phyloP scores from a whole-genome alignment of 2,329 filamentous ascomycete genomes.

The Penicillium aurantiogriseum region DNA sequence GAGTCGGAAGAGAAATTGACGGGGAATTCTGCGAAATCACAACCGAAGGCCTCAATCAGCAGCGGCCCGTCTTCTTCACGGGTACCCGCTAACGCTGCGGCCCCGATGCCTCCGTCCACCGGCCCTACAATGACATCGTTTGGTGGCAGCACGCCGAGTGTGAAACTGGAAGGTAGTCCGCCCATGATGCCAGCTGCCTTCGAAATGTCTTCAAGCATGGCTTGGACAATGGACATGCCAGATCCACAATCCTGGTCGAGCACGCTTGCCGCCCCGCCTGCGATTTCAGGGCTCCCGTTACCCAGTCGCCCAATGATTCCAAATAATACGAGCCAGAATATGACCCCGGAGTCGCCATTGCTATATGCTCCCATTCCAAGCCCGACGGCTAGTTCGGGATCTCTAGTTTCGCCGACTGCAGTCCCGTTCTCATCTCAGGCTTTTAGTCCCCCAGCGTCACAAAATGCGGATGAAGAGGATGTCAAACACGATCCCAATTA shows the following conservation, averaged over 20 bases:
- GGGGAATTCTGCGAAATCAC: slow-evolving; percentile 17
- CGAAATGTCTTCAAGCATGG: slow-evolving; percentile 16
- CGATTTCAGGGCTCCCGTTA: slow-evolving; percentile 24
- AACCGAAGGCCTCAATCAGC: slow-evolving; percentile 7
- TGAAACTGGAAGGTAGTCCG: slow-evolving; percentile 10
- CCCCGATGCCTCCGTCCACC: slow-evolving; percentile 1
- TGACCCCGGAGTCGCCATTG: slow-evolving; percentile 15
- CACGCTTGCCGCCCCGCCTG: slow-evolving; percentile 13
- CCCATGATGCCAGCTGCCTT: slow-evolving; percentile 11
- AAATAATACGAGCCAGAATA: slow-evolving; percentile 14
- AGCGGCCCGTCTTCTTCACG: slow-evolving; percentile 11
- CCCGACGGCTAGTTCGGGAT: slow-evolving; percentile 14
- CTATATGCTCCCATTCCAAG: slow-evolving; percentile 16
- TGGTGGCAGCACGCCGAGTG: background rate
- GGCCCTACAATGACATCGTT: slow-evolving; percentile 8
- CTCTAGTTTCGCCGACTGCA: slow-evolving; percentile 16
- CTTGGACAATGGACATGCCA: slow-evolving; percentile 26
- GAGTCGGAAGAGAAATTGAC: slow-evolving; percentile 44
- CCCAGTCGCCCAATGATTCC: slow-evolving; percentile 14
- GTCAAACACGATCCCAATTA: slow-evolving; percentile 13
- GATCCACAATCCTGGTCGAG: slow-evolving; percentile 24
- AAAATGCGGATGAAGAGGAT: slow-evolving; percentile 24
- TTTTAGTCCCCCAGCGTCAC: slow-evolving; percentile 7
- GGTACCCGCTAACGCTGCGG: slow-evolving; percentile 6
- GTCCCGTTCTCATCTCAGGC: slow-evolving; percentile 8